Conservation (phyloP, 1,139 yeast genomes). For the Geotrichum australiense region DNA sequence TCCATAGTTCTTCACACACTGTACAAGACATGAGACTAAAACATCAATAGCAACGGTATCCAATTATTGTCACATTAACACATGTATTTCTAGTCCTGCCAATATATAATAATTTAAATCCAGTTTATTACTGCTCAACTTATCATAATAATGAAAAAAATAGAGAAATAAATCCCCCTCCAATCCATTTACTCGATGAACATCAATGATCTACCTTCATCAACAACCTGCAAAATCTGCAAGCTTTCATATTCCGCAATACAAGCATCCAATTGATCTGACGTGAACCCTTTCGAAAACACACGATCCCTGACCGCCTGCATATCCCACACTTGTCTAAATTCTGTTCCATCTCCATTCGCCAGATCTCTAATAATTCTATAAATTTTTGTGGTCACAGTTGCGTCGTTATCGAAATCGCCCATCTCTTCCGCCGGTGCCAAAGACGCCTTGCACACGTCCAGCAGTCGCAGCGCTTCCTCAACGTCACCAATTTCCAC, state of each 20-base stretch:
- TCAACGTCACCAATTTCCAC: slow-evolving; percentile 84
- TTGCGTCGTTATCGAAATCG: slow-evolving; percentile 41
- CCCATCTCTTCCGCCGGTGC: slow-evolving; percentile 41
- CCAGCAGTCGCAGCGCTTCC: slow-evolving; percentile 82
- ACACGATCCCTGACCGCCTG: slow-evolving; percentile 60
- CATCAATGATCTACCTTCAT: slow-evolving; percentile 34
- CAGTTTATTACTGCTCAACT: too few relatives aligned
- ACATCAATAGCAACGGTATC: too few relatives aligned
- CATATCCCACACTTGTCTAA: slow-evolving; percentile 45
- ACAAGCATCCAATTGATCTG: slow-evolving; percentile 69
- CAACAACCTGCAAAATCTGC: slow-evolving; percentile 71
- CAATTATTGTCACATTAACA: too few relatives aligned
- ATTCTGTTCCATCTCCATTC: slow-evolving; percentile 39
- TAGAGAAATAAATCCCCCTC: too few relatives aligned
- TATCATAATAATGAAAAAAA: too few relatives aligned
- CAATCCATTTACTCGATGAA: slow-evolving; percentile 23
- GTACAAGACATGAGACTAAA: too few relatives aligned
- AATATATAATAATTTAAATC: too few relatives aligned
- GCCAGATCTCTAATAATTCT: slow-evolving; percentile 53
- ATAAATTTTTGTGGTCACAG: slow-evolving; percentile 53
- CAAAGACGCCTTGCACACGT: slow-evolving; percentile 80
- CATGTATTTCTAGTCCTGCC: too few relatives aligned
- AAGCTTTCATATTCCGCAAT: slow-evolving; percentile 64
- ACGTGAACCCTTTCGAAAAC: slow-evolving; percentile 77
- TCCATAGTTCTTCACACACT: too few relatives aligned